Evolutionary conservation across 2,329 filamentous ascomycete species (phyloP).

Genomic region (Penicillium sp.): DNA sequence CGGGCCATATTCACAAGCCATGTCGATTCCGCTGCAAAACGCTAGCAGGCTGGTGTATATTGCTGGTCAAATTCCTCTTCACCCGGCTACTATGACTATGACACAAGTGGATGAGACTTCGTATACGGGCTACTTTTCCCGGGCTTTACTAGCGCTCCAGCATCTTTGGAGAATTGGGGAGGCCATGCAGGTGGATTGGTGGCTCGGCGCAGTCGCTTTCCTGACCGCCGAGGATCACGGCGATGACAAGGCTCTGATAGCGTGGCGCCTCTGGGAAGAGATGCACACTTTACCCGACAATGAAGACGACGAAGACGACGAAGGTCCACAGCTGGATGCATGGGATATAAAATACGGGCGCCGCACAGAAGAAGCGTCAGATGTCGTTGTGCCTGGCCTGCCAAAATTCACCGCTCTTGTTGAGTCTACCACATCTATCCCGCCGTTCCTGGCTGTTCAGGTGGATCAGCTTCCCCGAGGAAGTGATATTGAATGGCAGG

Average conservation of each 20-base stretch:
- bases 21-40: slow-evolving; percentile 45
- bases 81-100: slow-evolving; percentile 74
- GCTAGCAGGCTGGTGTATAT: slow-evolving; percentile 59
- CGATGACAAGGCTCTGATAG: slow-evolving; percentile 38
- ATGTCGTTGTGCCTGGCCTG: slow-evolving; percentile 21
- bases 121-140: slow-evolving; percentile 52
- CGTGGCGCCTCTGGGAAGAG: slow-evolving; percentile 50
- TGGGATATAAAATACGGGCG: slow-evolving; percentile 59
- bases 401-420: slow-evolving; percentile 32
- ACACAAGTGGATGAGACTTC: slow-evolving; percentile 19
- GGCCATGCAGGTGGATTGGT: slow-evolving; percentile 71
- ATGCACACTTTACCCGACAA: slow-evolving; percentile 31
- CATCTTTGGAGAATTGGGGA: slow-evolving; percentile 83
- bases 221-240: slow-evolving; percentile 53
- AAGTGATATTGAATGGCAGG: slow-evolving; percentile 82
- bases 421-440: slow-evolving; percentile 39
- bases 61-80: slow-evolving; percentile 87
- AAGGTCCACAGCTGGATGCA: slow-evolving; percentile 49
- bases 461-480: slow-evolving; percentile 74
- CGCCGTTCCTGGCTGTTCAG: slow-evolving; percentile 74
- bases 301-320: slow-evolving; percentile 45
- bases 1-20: slow-evolving; percentile 91
- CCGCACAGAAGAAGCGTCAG: slow-evolving; percentile 49
- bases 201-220: slow-evolving; percentile 75
- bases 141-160: slow-evolving; percentile 75